Evolutionary conservation across 2,329 filamentous ascomycete species (phyloP).

Genomic region (Verticillium albo-atrum): DNA sequence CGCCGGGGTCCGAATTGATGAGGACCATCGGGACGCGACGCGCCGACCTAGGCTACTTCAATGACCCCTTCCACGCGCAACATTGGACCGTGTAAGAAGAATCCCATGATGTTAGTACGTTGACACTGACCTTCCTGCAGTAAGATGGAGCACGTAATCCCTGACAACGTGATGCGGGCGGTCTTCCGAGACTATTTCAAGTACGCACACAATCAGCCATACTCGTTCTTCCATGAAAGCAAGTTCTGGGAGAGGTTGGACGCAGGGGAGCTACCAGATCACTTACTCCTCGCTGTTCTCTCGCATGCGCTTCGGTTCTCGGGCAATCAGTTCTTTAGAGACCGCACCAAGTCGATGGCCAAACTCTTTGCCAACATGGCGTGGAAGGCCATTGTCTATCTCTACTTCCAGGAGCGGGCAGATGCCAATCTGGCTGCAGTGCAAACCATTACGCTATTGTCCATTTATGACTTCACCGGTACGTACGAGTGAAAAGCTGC

Average conservation of each 20-base stretch:
- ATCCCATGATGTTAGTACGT: background rate
- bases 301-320: background rate
- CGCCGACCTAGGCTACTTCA: background rate
- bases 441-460: slow-evolving; percentile 29
- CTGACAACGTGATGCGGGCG: slow-evolving; percentile 2
- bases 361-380: slow-evolving; percentile 8
- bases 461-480: slow-evolving; percentile 32
- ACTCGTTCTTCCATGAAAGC: slow-evolving; percentile 29
- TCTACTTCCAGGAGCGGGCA: slow-evolving; percentile 24
- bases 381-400: slow-evolving; percentile 26
- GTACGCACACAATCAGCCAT: slow-evolving; percentile 30
- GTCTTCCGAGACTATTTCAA: slow-evolving; percentile 24
- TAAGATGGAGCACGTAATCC: background rate
- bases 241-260: slow-evolving; percentile 23
- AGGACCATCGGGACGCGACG: background rate
- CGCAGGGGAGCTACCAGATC: background rate
- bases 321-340: background rate
- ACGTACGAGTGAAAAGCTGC: too few species aligned
- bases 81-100: background rate
- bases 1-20: background rate
- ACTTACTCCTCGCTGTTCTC: background rate
- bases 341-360: background rate
- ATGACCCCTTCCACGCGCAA: background rate
- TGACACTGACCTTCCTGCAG: background rate
- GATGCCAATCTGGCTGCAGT: slow-evolving; percentile 26